Evolutionary conservation across 352 stramenopile species (phyloP).

Genomic region (Phytophthora sp.): DNA sequence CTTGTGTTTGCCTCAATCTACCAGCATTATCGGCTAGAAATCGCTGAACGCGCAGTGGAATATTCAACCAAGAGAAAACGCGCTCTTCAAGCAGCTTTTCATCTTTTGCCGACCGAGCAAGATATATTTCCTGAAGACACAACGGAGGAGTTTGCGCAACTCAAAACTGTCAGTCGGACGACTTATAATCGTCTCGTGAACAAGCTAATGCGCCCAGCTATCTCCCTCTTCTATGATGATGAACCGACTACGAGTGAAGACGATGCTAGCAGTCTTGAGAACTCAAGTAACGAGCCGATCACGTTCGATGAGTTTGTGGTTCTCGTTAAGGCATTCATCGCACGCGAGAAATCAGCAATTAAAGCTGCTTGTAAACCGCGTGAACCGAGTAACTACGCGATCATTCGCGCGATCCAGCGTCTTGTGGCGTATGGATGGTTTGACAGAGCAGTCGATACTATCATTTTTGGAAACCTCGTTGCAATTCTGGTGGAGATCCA

Average conservation of each 20-base stretch:
- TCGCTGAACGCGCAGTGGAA: background rate
- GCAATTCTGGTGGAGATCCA: background rate
- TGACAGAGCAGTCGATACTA: background rate
- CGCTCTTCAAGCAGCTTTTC: background rate
- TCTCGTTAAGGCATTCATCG: background rate
- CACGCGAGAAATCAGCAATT: background rate
- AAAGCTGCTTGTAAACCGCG: background rate
- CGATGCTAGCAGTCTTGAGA: background rate
- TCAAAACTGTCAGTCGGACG: background rate
- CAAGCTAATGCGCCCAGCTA: background rate
- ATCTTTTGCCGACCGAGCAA: background rate
- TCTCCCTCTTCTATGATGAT: background rate
- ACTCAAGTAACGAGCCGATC: background rate
- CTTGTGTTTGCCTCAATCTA: conserved; percentile 1
- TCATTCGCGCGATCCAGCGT: background rate
- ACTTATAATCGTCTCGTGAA: conserved; percentile 1
- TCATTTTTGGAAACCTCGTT: background rate
- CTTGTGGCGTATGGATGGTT: background rate
- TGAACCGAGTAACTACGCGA: background rate
- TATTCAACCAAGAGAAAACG: conserved; percentile 1
- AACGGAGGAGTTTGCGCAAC: background rate
- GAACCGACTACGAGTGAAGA: background rate
- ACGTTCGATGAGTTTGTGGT: background rate
- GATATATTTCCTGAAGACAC: background rate
- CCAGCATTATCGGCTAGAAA: conserved; percentile 1